Conservation (phyloP, 768 basidiomycete species). For the Naematelia encephala region DNA sequence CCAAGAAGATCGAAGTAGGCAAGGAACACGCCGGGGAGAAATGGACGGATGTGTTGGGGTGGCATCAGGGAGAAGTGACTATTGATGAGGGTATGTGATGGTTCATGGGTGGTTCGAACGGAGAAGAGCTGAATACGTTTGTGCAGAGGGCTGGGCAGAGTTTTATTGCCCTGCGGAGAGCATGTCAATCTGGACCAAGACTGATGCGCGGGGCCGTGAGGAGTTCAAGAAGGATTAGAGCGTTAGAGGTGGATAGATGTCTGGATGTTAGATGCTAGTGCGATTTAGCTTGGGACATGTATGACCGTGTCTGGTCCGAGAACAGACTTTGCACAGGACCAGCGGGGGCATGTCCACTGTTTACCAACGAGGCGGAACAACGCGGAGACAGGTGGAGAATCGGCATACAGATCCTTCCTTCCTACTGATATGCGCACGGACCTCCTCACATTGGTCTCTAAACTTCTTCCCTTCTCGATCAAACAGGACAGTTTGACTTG, state of each 20-base stretch:
- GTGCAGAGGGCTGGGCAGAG: constrained; percentile 54
- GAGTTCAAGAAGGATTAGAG: constrained; percentile 49
- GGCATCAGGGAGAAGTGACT: constrained; percentile 54
- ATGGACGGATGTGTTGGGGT: constrained; percentile 56
- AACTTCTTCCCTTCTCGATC: too few species aligned
- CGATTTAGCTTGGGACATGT: too few species aligned
- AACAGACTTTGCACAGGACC: too few species aligned
- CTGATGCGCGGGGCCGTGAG: constrained; percentile 52
- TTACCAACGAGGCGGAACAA: too few species aligned
- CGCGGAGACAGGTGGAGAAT: too few species aligned
- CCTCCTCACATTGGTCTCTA: too few species aligned
- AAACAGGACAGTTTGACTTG: too few species aligned
- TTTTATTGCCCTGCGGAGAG: constrained; percentile 53
- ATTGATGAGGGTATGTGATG: constrained; percentile 51
- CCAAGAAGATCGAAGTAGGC: constrained; percentile 53
- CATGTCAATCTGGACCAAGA: constrained; percentile 54
- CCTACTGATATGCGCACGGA: too few species aligned
- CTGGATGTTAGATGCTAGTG: too few species aligned
- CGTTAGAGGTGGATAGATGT: not conserved
- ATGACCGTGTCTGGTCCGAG: too few species aligned
- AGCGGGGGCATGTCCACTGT: too few species aligned
- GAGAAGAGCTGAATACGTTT: not conserved
- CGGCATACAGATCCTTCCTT: too few species aligned
- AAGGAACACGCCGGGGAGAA: constrained; percentile 54
- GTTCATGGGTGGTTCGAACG: not conserved